These are phyloP conservation scores for Penicillium sp. DNA, from an alignment of 2,329 filamentous ascomycete genomes.

Conservation along the genomic window DNA sequence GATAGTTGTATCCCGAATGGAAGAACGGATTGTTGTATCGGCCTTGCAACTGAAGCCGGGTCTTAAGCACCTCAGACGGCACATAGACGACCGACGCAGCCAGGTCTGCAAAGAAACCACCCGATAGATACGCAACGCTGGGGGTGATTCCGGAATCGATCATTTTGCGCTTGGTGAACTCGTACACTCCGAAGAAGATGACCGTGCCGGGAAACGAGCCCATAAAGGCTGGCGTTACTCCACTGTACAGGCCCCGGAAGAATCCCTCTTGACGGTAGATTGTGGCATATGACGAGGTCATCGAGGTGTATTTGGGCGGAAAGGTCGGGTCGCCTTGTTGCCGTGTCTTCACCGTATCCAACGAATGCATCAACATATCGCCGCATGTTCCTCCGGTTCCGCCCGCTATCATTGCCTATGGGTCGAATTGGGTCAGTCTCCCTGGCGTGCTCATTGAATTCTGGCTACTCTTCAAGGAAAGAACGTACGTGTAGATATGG, in stretches of 20 bases:
- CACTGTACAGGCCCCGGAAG: constrained; percentile 80
- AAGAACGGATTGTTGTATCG: constrained; percentile 94
- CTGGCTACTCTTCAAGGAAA: not conserved
- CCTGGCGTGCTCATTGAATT: not conserved
- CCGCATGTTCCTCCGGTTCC: constrained; percentile 89
- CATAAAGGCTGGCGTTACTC: constrained; percentile 84
- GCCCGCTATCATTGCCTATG: constrained; percentile 91
- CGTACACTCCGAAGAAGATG: constrained; percentile 94
- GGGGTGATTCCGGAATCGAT: constrained; percentile 79
- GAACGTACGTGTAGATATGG: constrained; percentile 62
- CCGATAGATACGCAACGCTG: constrained; percentile 78
- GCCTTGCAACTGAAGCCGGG: constrained; percentile 90
- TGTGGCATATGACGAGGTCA: constrained; percentile 85
- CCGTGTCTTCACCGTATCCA: constrained; percentile 97
- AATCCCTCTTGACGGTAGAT: constrained; percentile 92
- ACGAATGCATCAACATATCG: constrained; percentile 97
- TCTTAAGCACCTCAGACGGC: constrained; percentile 95
- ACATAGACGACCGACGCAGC: constrained; percentile 93
- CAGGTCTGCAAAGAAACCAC: constrained; percentile 88
- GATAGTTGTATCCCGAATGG: constrained; percentile 93
- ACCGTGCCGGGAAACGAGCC: constrained; percentile 93
- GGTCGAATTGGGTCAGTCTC: not conserved
- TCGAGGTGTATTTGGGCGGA: constrained; percentile 86
- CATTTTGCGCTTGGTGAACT: constrained; percentile 87
- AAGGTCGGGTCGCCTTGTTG: constrained; percentile 95